Percentiles rank a stretch among this genome's conserved stretches.
Conservation (phyloP, 2,329 filamentous ascomycete genomes). For the Zasmidium angulare region DNA sequence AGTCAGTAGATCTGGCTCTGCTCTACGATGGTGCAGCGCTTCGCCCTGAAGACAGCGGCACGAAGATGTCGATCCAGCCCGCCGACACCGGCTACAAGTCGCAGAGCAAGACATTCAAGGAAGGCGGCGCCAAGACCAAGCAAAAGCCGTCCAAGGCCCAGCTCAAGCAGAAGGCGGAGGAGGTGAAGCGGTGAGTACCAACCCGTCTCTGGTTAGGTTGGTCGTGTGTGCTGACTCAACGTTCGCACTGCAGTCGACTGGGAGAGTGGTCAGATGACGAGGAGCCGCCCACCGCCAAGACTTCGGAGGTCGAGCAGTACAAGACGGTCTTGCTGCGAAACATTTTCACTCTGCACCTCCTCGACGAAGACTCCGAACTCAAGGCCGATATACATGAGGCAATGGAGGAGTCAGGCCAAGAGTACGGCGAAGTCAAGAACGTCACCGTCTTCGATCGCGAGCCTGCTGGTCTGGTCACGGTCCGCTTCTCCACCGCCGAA, state of each 20-base stretch:
- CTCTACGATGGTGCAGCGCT: background rate
- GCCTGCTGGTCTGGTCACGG: constrained; percentile 76
- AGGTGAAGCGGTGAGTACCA: constrained; percentile 64
- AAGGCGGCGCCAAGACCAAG: constrained; percentile 38
- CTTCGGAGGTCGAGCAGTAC: constrained; percentile 54
- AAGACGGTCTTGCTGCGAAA: constrained; percentile 85
- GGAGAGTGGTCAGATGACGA: constrained; percentile 94
- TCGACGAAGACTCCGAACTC: constrained; percentile 79
- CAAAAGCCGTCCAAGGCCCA: constrained; percentile 60
- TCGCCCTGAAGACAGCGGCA: background rate
- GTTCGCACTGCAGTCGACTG: constrained; percentile 63
- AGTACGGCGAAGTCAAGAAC: constrained; percentile 84
- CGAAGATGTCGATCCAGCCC: constrained; percentile 59
- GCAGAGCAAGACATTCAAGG: constrained; percentile 57
- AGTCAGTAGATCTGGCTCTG: constrained; percentile 77
- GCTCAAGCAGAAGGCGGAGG: constrained; percentile 87
- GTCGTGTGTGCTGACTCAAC: background rate
- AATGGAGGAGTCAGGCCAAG: constrained; percentile 83
- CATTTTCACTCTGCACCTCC: constrained; percentile 86
- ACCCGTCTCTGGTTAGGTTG: background rate
- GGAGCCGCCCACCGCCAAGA: constrained; percentile 52
- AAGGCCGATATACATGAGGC: constrained; percentile 93
- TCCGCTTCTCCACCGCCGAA: constrained; percentile 73
- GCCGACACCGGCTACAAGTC: constrained; percentile 93
- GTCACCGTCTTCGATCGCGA: constrained; percentile 89